Evolutionary conservation across 1,284 basidiomycete species (phyloP), one percentile per base, ranked within the genome.

Genomic region (Agroathelia rolfsii): DNA sequence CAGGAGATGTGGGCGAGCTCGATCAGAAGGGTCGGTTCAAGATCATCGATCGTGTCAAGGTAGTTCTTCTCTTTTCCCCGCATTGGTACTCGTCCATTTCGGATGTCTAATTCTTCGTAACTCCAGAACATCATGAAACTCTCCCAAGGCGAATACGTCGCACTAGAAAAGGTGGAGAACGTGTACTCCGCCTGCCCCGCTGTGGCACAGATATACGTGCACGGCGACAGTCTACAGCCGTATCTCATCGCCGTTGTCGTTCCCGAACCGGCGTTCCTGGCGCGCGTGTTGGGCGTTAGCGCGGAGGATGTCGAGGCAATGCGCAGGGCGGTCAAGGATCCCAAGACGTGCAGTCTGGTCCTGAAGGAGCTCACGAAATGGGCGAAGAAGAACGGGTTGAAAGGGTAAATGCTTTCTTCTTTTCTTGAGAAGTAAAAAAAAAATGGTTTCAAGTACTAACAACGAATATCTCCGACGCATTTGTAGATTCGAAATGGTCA

Each of bases 121-220:
- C 19, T 27, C 28, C 55, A 97, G 84, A 95, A 96, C 58, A 88
- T 96, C 51, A 85, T 95, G 80, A 96, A 96, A 59, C 81, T 96
- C 33, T 67, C 84, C 12, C 92, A 95, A 59, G 92, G 90, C 44
- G 95, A 99, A 64, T 99, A 98, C 55, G 92, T 98, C 34, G 93
- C 94, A n/a, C 71, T 98, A 33, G 95, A 98, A 62, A 94, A 92
- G 58, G 69, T 96, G 32, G 93, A 96, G 59, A 86, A 85, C 47
- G 54, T 76, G 30, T 94, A 90, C 58, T 66, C 66, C 39, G 63
- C 78, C 31, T 74, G 70, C 39, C 78, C 88, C 4, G 51, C 88
- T 33, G 71, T 84, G 35, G 64, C 72, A 23, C 80, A 88, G 46
- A 64, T 92, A 33, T 82, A 79, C 49, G 79, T 95, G 18, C 81